A percentile compares a stretch with the other conserved stretches of the same genome.
Evolutionary conservation across 257 asterid species (phyloP).

Genomic region (Parsonsia alboflavescens): DNA sequence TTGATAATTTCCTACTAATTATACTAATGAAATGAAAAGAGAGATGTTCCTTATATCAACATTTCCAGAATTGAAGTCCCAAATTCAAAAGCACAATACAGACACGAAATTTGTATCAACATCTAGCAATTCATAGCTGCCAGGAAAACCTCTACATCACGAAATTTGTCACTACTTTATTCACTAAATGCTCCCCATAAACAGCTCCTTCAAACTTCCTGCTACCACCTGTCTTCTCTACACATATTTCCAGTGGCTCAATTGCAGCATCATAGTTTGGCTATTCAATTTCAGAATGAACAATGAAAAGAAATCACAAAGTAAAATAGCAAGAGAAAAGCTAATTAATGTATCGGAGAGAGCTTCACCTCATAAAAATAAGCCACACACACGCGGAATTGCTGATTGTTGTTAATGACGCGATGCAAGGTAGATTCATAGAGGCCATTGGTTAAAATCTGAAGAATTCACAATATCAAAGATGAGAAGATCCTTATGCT

Average conservation of each 20-base stretch:
- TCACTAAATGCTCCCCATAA: constrained; percentile 79
- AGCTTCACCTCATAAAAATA: constrained; percentile 72
- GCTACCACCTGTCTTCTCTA: constrained; percentile 55
- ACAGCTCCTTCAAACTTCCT: constrained; percentile 65
- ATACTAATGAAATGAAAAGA: too few relatives aligned
- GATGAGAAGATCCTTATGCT: background rate
- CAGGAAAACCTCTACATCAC: background rate
- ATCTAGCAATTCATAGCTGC: background rate
- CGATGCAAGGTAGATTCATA: constrained; percentile 87
- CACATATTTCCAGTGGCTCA: constrained; percentile 61
- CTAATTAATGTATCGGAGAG: background rate
- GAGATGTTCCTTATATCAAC: too few relatives aligned
- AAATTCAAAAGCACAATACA: too few relatives aligned
- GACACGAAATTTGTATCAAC: too few relatives aligned
- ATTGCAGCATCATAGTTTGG: constrained; percentile 70
- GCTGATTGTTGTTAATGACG: constrained; percentile 56
- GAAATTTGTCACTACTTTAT: constrained; percentile 73
- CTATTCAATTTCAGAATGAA: constrained; percentile 27
- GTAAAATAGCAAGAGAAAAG: background rate
- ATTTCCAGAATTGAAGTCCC: too few relatives aligned
- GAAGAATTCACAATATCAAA: constrained; percentile 17
- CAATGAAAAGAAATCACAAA: background rate
- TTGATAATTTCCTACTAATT: too few relatives aligned
- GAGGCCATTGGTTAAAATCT: constrained; percentile 72
- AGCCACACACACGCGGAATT: constrained; percentile 77